Evolutionary conservation across 345 rosid genomes (phyloP).

Genomic region (Garcia nutans): DNA sequence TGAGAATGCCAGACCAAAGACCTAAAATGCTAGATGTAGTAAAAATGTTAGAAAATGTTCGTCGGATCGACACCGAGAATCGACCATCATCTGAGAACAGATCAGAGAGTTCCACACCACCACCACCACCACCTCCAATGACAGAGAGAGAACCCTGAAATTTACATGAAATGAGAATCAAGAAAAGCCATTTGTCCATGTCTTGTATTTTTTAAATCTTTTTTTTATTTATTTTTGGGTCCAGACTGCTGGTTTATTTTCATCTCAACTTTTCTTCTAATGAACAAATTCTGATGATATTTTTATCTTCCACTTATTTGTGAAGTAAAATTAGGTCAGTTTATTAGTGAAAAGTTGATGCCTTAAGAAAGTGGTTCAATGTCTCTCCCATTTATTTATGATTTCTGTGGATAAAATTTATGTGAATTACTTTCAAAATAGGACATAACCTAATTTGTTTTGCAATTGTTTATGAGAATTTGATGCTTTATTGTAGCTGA

Average conservation of each 20-base stretch:
- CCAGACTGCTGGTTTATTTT: conserved; percentile 7
- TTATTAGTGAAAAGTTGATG: not conserved
- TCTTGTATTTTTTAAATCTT: conserved; percentile 5
- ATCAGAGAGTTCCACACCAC: conserved; percentile 56
- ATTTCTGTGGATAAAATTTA: too few species aligned
- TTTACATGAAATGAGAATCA: conserved; percentile 15
- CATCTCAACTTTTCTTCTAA: not conserved
- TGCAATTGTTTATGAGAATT: too few species aligned
- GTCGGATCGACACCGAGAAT: conserved; percentile 41
- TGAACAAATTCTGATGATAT: conserved; percentile 17
- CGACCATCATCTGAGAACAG: conserved; percentile 45
- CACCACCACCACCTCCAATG: conserved; percentile 22
- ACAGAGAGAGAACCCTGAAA: conserved; percentile 25
- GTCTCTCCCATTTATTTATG: not conserved
- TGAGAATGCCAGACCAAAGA: conserved; percentile 77
- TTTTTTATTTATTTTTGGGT: not conserved
- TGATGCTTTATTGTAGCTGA: too few species aligned
- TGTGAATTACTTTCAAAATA: too few species aligned
- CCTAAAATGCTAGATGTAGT: conserved; percentile 77
- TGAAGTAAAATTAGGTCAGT: conserved; percentile 1
- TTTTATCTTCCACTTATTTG: not conserved
- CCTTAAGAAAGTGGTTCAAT: not conserved
- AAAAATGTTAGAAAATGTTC: conserved; percentile 70
- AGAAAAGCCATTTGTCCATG: not conserved
- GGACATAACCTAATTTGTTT: too few species aligned